Percentiles rank a stretch among this genome's conserved stretches.
Conservation (phyloP, 140 eudicot species). For the Oenanthe javanica region DNA sequence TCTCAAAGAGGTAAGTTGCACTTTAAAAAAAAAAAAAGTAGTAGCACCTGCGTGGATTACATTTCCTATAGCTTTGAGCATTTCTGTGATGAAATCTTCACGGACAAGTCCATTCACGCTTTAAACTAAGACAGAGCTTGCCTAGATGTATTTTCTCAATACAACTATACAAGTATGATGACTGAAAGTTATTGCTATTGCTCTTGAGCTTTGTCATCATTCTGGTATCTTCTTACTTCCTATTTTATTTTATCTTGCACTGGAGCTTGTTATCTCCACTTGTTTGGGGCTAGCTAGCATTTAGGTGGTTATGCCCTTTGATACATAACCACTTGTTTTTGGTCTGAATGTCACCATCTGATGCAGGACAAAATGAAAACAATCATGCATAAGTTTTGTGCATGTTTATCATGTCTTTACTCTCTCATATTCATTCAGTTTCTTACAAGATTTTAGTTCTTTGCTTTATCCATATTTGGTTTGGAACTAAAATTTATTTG, state of each 20-base stretch:
- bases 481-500: background rate
- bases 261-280: background rate
- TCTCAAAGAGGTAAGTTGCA: constrained; percentile 59
- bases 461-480: background rate
- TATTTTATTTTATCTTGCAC: background rate
- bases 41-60: background rate
- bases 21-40: background rate
- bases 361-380: background rate
- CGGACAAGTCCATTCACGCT: background rate
- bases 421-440: background rate
- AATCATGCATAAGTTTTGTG: background rate
- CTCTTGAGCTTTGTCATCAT: background rate
- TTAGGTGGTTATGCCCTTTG: background rate
- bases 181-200: background rate
- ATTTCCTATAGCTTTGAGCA: background rate
- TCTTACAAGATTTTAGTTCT: background rate
- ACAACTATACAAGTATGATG: background rate
- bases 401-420: background rate
- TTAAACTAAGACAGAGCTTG: background rate
- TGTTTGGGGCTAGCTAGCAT: background rate
- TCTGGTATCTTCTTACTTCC: background rate
- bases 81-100: background rate
- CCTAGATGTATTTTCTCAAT: background rate
- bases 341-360: background rate
- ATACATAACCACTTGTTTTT: background rate